Evolutionary conservation across 164 flowering plant species (phyloP).

Genomic region (Stephania yunnanensis): DNA sequence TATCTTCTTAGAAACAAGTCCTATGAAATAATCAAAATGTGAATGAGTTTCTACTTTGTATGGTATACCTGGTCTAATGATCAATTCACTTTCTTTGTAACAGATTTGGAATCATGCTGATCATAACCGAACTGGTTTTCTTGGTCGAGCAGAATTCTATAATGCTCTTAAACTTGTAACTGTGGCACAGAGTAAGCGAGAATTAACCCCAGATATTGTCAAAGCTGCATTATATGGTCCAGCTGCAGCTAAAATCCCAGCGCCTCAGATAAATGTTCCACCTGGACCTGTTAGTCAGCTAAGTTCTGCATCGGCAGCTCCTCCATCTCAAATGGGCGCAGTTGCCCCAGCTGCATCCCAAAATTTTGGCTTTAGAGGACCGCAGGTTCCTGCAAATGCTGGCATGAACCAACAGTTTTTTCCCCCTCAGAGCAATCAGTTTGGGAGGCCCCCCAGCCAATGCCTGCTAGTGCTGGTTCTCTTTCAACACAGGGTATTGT

Average conservation of each 20-base stretch:
- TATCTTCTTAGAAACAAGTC: neutral
- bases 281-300: slow-evolving; percentile 37
- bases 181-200: slow-evolving; percentile 91
- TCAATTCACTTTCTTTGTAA: slow-evolving; percentile 5
- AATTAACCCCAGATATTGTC: slow-evolving; percentile 83
- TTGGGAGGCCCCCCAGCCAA: slow-evolving; percentile 47
- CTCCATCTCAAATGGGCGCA: slow-evolving; percentile 37
- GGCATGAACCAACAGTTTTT: slow-evolving; percentile 35
- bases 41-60: neutral
- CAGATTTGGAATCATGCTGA: slow-evolving; percentile 94
- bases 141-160: slow-evolving; percentile 75
- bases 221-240: slow-evolving; percentile 85
- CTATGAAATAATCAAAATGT: neutral
- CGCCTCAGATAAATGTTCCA: slow-evolving; percentile 76
- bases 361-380: slow-evolving; percentile 51
- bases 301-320: slow-evolving; percentile 28
- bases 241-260: slow-evolving; percentile 89
- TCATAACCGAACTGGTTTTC: slow-evolving; percentile 68
- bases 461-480: slow-evolving; percentile 33
- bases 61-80: neutral
- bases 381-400: slow-evolving; percentile 30
- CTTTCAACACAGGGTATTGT: slow-evolving; percentile 34
- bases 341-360: slow-evolving; percentile 38
- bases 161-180: slow-evolving; percentile 94
- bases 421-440: slow-evolving; percentile 45